Evolutionary conservation across 495 filamentous ascomycete species (phyloP).

Genomic region (Cercophora samala): DNA sequence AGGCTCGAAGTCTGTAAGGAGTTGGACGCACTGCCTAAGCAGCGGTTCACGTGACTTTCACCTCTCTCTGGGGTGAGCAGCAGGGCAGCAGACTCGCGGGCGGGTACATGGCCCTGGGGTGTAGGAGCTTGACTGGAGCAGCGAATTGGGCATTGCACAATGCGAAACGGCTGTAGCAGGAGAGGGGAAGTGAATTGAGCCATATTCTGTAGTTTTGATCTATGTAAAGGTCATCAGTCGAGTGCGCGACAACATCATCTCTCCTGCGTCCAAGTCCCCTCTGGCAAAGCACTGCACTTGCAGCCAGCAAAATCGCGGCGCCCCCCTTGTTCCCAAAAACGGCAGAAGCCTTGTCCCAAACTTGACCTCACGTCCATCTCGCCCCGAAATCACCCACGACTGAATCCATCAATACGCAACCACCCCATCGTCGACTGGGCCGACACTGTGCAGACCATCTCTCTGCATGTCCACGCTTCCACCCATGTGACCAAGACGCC

Average conservation of each 20-base stretch:
- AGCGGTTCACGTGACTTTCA: not conserved
- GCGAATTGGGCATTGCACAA: constrained; percentile 1
- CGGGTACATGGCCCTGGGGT: constrained; percentile 6
- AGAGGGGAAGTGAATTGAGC: not conserved
- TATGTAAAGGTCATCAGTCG: not conserved
- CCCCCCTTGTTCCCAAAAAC: constrained; percentile 31
- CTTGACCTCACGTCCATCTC: constrained; percentile 43
- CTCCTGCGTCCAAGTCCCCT: not conserved
- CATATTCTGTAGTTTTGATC: not conserved
- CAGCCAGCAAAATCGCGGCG: constrained; percentile 23
- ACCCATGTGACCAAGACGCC: constrained; percentile 39
- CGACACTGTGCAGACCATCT: constrained; percentile 37
- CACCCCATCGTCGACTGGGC: constrained; percentile 35
- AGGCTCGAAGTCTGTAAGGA: not conserved
- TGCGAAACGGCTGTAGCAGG: not conserved
- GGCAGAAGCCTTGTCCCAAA: constrained; percentile 40
- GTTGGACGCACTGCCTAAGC: not conserved
- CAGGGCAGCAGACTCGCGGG: not conserved
- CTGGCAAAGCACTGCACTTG: not conserved
- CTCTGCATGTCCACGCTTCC: constrained; percentile 41
- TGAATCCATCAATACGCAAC: constrained; percentile 41
- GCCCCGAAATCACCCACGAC: constrained; percentile 40
- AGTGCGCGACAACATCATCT: not conserved
- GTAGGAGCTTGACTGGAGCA: not conserved
- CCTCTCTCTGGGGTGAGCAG: not conserved